These are phyloP conservation scores for Entomophthora muscae DNA, from an alignment of 371 early-diverging fungal species.

Conservation along the genomic window DNA sequence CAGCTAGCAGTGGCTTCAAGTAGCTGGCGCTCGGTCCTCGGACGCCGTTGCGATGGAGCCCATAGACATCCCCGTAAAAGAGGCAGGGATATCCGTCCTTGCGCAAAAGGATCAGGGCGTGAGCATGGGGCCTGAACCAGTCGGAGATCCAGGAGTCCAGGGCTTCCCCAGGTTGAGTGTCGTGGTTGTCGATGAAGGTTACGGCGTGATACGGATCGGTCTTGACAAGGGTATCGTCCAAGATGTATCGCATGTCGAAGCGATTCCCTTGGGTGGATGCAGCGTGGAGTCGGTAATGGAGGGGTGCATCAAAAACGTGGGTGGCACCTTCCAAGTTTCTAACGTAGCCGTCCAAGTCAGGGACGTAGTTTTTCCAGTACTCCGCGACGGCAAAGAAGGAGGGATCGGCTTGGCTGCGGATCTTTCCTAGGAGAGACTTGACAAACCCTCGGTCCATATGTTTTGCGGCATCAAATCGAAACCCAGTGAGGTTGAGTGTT, in stretches of 20 bases:
- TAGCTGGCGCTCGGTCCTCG: constrained; percentile 11
- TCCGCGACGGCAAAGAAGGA: constrained; percentile 21
- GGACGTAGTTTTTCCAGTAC: constrained; percentile 16
- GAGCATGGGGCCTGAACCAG: constrained; percentile 18
- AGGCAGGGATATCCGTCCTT: constrained; percentile 17
- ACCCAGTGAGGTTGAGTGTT: constrained; percentile 19
- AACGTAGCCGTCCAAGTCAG: constrained; percentile 13
- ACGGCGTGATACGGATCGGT: constrained; percentile 14
- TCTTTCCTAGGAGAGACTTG: constrained; percentile 14
- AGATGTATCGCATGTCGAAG: constrained; percentile 19
- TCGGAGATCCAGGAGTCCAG: constrained; percentile 15
- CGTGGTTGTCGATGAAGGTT: constrained; percentile 15
- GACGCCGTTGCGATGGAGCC: constrained; percentile 4
- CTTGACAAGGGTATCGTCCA: constrained; percentile 15
- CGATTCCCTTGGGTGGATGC: constrained; percentile 14
- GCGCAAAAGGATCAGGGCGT: constrained; percentile 15
- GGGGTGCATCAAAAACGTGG: constrained; percentile 20
- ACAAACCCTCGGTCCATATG: constrained; percentile 21
- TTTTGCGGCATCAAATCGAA: constrained; percentile 22
- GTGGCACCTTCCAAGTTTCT: constrained; percentile 14
- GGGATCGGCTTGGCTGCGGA: constrained; percentile 11
- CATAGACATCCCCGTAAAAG: constrained; percentile 18
- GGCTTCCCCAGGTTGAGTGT: constrained; percentile 12
- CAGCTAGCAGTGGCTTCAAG: constrained; percentile 14
- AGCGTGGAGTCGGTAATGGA: constrained; percentile 18